Evolutionary conservation across 306 rosid species (phyloP).

Genomic region (Prunus dulcis): DNA sequence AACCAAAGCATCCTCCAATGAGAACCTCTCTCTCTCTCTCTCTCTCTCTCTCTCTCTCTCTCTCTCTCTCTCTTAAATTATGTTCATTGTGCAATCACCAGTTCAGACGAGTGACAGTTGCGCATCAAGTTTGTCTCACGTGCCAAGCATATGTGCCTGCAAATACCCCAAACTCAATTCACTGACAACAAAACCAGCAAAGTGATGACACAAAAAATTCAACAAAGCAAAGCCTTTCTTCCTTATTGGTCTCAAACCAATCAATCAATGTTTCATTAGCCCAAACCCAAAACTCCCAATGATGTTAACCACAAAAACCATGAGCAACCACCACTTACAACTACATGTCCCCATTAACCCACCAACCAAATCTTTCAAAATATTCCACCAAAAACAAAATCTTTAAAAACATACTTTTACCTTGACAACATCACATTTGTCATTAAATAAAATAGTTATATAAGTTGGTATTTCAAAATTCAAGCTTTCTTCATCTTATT

Average conservation of each 20-base stretch:
- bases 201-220: not conserved
- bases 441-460: not conserved
- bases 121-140: not conserved
- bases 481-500: no score
- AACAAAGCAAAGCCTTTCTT: not conserved
- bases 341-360: not conserved
- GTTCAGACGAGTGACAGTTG: not conserved
- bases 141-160: not conserved
- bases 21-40: no score
- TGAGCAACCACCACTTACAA: not conserved
- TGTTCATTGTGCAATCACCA: not conserved
- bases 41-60: not conserved
- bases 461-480: no score
- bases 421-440: conserved; percentile 3
- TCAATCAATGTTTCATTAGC: not conserved
- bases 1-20: no score
- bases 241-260: not conserved
- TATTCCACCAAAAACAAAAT: not conserved
- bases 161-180: not conserved
- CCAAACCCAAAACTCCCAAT: not conserved
- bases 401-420: not conserved
- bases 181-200: not conserved
- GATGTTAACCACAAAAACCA: not conserved
- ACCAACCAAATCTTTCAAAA: not conserved
- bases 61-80: no score